Evolutionary conservation across 2,329 filamentous ascomycete genomes (phyloP).

Genomic region (Fusarium tupiense): DNA sequence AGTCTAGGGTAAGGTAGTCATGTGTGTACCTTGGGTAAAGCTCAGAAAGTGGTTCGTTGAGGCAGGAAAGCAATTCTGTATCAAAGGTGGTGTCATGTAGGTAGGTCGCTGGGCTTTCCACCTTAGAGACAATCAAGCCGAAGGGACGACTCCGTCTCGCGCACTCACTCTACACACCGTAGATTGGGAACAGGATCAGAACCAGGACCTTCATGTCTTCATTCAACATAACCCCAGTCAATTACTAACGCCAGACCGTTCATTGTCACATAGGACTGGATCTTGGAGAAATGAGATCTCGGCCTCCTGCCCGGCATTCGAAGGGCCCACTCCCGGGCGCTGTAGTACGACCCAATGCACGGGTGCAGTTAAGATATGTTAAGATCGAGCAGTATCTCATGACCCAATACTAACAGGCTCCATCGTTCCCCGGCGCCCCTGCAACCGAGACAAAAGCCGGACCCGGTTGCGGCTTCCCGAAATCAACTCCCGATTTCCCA

Average conservation of each 20-base stretch:
- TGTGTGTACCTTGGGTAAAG: not conserved
- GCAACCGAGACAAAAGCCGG: constrained; percentile 42
- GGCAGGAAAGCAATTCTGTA: not conserved
- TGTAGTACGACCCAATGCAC: not conserved
- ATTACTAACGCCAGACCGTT: constrained; percentile 1
- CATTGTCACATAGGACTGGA: constrained; percentile 3
- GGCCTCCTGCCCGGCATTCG: constrained; percentile 22
- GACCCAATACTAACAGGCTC: not conserved
- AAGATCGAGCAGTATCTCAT: not conserved
- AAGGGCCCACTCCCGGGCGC: constrained; percentile 7
- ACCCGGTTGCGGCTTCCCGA: constrained; percentile 40
- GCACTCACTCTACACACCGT: not conserved
- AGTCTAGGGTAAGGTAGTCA: not conserved
- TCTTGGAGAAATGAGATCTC: constrained; percentile 17
- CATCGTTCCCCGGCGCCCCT: constrained; percentile 1
- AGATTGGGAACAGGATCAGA: not conserved
- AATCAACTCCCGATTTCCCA: constrained; percentile 44
- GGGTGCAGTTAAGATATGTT: constrained; percentile 13
- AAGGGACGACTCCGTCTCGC: not conserved
- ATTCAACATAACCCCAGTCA: not conserved
- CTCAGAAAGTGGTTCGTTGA: not conserved
- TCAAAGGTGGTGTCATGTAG: not conserved
- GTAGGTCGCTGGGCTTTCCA: not conserved
- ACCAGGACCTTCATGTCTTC: not conserved
- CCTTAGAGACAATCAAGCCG: not conserved